These are phyloP conservation scores for Chrysoporthe deuterocubensis DNA, from an alignment of 2,329 filamentous ascomycete genomes.

Conservation along the genomic window DNA sequence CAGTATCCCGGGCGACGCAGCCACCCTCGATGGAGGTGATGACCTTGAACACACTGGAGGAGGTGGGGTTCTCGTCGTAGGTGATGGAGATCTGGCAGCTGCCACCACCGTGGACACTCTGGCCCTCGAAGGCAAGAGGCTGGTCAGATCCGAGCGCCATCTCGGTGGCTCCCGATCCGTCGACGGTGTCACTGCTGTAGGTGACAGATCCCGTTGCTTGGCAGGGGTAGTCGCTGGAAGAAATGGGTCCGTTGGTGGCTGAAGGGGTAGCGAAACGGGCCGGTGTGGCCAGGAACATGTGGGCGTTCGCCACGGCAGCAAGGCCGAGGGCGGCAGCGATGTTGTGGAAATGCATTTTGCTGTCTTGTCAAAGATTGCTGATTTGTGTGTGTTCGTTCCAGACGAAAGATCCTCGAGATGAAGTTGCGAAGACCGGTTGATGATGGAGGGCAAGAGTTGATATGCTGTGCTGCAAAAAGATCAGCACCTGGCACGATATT, in stretches of 20 bases:
- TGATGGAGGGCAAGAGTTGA: conserved; percentile 28
- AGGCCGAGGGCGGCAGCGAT: conserved; percentile 59
- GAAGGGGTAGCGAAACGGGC: conserved; percentile 57
- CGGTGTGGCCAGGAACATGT: conserved; percentile 76
- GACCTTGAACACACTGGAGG: conserved; percentile 77
- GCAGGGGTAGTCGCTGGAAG: conserved; percentile 80
- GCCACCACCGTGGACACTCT: conserved; percentile 85
- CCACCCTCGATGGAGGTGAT: conserved; percentile 88
- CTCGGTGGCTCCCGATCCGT: conserved; percentile 50
- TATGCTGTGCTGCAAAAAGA: conserved; percentile 15
- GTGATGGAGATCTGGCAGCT: conserved; percentile 90
- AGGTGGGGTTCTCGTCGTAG: conserved; percentile 71
- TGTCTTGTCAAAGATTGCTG: conserved; percentile 22
- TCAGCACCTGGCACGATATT: conserved; percentile 14
- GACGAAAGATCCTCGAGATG: conserved; percentile 40
- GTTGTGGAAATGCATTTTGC: conserved; percentile 55
- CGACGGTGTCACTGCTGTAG: conserved; percentile 43
- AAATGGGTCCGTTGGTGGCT: conserved; percentile 67
- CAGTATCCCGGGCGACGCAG: conserved; percentile 67
- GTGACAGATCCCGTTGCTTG: conserved; percentile 57
- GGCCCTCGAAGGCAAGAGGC: conserved; percentile 68
- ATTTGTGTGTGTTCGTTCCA: conserved; percentile 40
- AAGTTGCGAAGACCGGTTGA: conserved; percentile 32
- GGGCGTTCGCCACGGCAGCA: conserved; percentile 66
- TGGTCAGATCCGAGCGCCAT: conserved; percentile 68